Evolutionary conservation across 441 rosid genomes (phyloP).

Genomic region (Rhodomyrtus psidioides): DNA sequence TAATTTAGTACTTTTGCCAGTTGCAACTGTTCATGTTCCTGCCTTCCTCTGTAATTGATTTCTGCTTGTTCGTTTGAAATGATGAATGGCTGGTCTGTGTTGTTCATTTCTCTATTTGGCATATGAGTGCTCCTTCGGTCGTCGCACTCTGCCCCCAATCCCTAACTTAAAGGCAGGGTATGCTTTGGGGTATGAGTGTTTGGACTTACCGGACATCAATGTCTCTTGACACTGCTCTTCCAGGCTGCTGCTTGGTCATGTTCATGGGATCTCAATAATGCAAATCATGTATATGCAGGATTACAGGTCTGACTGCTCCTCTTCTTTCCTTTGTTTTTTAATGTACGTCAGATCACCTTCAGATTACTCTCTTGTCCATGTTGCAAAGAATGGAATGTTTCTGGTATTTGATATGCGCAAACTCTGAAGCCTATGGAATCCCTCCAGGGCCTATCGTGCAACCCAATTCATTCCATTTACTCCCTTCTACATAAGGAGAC

Average conservation of each 20-base stretch:
- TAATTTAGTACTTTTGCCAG: neutral
- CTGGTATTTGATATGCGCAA: constrained; percentile 73
- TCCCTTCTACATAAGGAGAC: constrained; percentile 30
- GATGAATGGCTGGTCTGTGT: neutral
- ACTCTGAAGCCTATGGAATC: constrained; percentile 49
- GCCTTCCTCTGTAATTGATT: neutral
- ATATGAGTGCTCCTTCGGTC: neutral
- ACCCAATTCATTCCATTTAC: constrained; percentile 70
- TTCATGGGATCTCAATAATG: constrained; percentile 67
- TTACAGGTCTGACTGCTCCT: constrained; percentile 44
- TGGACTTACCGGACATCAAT: neutral
- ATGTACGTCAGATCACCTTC: neutral
- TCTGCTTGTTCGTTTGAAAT: neutral
- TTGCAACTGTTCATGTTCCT: neutral
- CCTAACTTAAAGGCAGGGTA: neutral
- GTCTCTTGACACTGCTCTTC: constrained; percentile 1
- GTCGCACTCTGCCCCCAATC: neutral
- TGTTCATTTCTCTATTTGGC: neutral
- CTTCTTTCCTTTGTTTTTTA: neutral
- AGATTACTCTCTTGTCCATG: neutral
- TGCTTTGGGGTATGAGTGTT: neutral
- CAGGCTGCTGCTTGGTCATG: constrained; percentile 94
- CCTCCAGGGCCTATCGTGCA: constrained; percentile 43
- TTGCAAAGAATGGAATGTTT: constrained; percentile 65
- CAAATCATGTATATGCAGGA: constrained; percentile 74